Conservation (phyloP, 1,284 basidiomycete species). For the Fomitopsis betulina region DNA sequence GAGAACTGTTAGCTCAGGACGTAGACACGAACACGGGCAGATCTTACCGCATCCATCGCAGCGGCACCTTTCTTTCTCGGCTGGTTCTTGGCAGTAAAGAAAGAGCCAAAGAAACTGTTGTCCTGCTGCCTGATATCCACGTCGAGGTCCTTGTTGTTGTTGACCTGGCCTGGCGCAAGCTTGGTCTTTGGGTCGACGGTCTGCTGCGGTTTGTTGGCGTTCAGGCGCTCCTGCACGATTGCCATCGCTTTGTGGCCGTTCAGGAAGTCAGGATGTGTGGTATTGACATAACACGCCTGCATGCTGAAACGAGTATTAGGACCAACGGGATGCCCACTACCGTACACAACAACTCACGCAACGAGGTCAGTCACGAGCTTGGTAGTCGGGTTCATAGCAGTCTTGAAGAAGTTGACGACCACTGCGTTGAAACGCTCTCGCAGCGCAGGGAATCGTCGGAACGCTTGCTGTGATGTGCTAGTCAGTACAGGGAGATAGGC, state of each 20-base stretch:
- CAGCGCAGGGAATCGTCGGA: constrained; percentile 92
- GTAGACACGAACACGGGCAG: neutral
- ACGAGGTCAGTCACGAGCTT: constrained; percentile 95
- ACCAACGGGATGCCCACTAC: neutral
- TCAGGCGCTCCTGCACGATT: constrained; percentile 83
- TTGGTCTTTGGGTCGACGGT: constrained; percentile 70
- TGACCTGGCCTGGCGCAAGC: constrained; percentile 58
- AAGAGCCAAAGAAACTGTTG: constrained; percentile 91
- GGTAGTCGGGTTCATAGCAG: constrained; percentile 88
- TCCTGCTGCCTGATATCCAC: constrained; percentile 88
- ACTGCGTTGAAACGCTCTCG: constrained; percentile 92
- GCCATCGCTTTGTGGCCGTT: constrained; percentile 96
- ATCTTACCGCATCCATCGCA: constrained; percentile 74
- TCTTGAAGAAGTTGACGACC: constrained; percentile 96
- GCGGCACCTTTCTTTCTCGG: constrained; percentile 76
- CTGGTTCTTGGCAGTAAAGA: constrained; percentile 67
- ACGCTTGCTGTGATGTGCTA: constrained; percentile 67
- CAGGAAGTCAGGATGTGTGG: constrained; percentile 98
- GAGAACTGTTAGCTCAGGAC: neutral
- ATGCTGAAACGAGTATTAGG: constrained; percentile 46
- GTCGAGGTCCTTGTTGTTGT: constrained; percentile 93
- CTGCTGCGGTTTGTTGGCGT: constrained; percentile 68
- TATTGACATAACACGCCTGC: constrained; percentile 98
- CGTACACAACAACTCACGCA: constrained; percentile 44
- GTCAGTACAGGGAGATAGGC: neutral